These are phyloP conservation scores for Monilinia fructigena DNA, from an alignment of 2,329 filamentous ascomycete species.

Conservation along the genomic window DNA sequence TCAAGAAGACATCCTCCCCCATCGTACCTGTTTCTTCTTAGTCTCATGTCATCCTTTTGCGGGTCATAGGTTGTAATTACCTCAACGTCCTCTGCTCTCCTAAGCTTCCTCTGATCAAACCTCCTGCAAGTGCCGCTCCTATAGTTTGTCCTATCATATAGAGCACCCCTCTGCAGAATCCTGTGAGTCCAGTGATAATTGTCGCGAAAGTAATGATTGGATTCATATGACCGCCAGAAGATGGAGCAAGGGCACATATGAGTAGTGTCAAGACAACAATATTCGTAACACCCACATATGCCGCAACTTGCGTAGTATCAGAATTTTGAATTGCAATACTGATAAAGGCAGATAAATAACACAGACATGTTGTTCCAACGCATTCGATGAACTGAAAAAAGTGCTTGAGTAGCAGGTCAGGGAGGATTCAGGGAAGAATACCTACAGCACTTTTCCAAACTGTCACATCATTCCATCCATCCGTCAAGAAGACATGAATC, in stretches of 20 bases:
- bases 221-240: conserved; percentile 54
- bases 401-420: neutral
- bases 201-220: conserved; percentile 55
- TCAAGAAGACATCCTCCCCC: conserved; percentile 40
- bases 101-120: conserved; percentile 42
- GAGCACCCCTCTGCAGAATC: conserved; percentile 49
- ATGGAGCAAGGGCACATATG: conserved; percentile 49
- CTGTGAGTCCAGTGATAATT: conserved; percentile 51
- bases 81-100: conserved; percentile 37
- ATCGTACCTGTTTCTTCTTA: conserved; percentile 32
- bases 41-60: neutral
- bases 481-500: conserved; percentile 21
- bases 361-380: conserved; percentile 37
- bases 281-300: conserved; percentile 40
- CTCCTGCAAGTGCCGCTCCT: conserved; percentile 46
- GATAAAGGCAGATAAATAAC: conserved; percentile 40
- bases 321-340: conserved; percentile 39
- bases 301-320: conserved; percentile 34
- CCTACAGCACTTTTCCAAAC: conserved; percentile 28
- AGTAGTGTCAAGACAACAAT: conserved; percentile 47
- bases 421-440: conserved; percentile 4
- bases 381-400: conserved; percentile 38
- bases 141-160: conserved; percentile 50
- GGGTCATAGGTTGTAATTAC: conserved; percentile 30
- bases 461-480: conserved; percentile 28